Percentiles rank a stretch among this genome's conserved stretches.
These are phyloP conservation scores for Solanum hybrid DNA, from an alignment of 305 asterid genomes.

Conservation along the genomic window DNA sequence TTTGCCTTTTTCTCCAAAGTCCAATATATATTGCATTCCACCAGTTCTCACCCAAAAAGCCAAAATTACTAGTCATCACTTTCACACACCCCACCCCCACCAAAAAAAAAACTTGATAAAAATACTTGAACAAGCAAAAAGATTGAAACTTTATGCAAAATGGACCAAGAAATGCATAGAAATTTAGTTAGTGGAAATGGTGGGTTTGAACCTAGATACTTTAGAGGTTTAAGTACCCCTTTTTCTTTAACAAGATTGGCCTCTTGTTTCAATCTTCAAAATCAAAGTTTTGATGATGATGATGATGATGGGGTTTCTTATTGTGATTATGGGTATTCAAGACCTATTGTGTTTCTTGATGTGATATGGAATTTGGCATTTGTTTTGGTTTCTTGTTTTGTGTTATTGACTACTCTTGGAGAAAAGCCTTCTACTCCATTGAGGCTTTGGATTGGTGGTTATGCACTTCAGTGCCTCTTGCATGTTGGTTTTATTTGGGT, in stretches of 20 bases:
- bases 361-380: constrained; percentile 76
- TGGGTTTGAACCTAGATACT: constrained; percentile 1
- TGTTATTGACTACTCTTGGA: constrained; percentile 35
- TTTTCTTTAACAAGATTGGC: constrained; percentile 23
- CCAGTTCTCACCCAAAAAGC: constrained; percentile 3
- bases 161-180: constrained; percentile 28
- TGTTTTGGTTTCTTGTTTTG: constrained; percentile 46
- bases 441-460: constrained; percentile 69
- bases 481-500: constrained; percentile 67
- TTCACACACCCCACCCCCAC: neutral
- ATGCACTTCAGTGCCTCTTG: constrained; percentile 72
- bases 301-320: constrained; percentile 5
- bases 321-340: constrained; percentile 36
- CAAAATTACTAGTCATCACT: neutral
- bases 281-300: constrained; percentile 16
- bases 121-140: neutral
- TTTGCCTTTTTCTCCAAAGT: neutral
- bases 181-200: constrained; percentile 8
- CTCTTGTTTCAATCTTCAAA: constrained; percentile 13
- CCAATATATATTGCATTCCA: neutral
- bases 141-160: constrained; percentile 7
- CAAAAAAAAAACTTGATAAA: neutral
- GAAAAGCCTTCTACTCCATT: constrained; percentile 66
- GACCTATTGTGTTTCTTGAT: constrained; percentile 69
- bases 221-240: constrained; percentile 8